A percentile compares a stretch with the other conserved stretches of the same genome.
Conservation (phyloP, 257 asterid genomes). For the Thymus mandschuricus region DNA sequence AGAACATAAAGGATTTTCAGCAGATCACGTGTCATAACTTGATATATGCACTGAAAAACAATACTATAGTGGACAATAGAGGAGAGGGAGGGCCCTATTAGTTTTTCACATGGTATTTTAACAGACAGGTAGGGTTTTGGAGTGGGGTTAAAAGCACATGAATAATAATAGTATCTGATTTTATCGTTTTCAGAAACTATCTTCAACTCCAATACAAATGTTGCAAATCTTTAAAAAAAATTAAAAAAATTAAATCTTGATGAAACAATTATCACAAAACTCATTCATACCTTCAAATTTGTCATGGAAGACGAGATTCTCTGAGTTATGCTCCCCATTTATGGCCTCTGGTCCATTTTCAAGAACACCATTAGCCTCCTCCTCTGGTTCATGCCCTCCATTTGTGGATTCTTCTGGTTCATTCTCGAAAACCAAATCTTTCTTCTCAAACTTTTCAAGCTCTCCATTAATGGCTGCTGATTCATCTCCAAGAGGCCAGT, state of each 20-base stretch:
- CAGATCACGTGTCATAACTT: not conserved
- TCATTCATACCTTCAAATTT: slow-evolving; percentile 51
- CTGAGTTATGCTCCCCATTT: slow-evolving; percentile 37
- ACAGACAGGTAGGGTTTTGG: slow-evolving; percentile 49
- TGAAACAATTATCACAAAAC: not conserved
- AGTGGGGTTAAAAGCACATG: slow-evolving; percentile 39
- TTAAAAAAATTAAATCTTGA: too few species aligned
- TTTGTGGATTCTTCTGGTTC: slow-evolving; percentile 35
- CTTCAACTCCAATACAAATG: slow-evolving; percentile 1
- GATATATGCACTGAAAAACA: not conserved
- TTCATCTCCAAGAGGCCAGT: slow-evolving; percentile 34
- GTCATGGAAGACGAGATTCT: slow-evolving; percentile 59
- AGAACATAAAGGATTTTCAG: slow-evolving; percentile 21
- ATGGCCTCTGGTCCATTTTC: slow-evolving; percentile 34
- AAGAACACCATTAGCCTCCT: slow-evolving; percentile 31
- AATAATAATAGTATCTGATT: slow-evolving; percentile 24
- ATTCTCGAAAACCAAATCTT: slow-evolving; percentile 29
- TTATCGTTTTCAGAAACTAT: not conserved
- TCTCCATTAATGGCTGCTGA: slow-evolving; percentile 32
- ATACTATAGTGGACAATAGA: slow-evolving; percentile 9
- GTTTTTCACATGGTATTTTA: not conserved
- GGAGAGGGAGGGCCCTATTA: slow-evolving; percentile 35
- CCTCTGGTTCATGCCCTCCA: slow-evolving; percentile 35
- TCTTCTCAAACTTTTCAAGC: slow-evolving; percentile 27
- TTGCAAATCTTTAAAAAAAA: too few species aligned